Percentiles rank a stretch among this genome's conserved stretches.
Conservation (phyloP, 257 asterid species). For the Jacaranda copaia region DNA sequence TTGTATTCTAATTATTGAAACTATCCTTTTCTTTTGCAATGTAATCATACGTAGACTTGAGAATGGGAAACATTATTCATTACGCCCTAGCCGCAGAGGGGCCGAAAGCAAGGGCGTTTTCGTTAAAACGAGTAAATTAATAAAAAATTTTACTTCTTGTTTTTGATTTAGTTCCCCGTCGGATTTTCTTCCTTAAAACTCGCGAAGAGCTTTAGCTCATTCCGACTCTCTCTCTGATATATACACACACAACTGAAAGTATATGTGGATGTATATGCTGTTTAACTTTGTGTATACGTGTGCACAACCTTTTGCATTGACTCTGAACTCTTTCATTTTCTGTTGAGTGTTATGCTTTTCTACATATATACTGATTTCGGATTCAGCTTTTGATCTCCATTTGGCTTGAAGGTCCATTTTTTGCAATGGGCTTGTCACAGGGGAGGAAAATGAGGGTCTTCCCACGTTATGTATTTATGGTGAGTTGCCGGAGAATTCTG, state of each 20-base stretch:
- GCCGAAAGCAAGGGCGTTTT: constrained; percentile 63
- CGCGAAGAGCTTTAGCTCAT: constrained; percentile 3
- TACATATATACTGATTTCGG: constrained; percentile 5
- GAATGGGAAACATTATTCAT: constrained; percentile 42
- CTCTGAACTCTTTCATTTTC: constrained; percentile 29
- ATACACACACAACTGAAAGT: neutral
- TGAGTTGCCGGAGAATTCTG: constrained; percentile 28
- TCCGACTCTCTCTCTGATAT: neutral
- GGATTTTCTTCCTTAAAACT: constrained; percentile 44
- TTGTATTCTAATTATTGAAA: constrained; percentile 15
- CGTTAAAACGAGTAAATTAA: constrained; percentile 29
- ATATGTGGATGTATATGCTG: neutral
- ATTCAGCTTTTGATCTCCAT: constrained; percentile 18
- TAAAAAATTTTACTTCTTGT: neutral
- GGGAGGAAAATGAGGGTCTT: constrained; percentile 37
- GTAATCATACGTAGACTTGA: constrained; percentile 28
- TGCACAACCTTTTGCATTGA: constrained; percentile 32
- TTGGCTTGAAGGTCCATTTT: constrained; percentile 37
- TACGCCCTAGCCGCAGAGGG: constrained; percentile 35
- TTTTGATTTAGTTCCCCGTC: neutral
- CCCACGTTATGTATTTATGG: constrained; percentile 45
- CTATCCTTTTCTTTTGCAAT: neutral
- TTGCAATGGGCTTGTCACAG: constrained; percentile 36
- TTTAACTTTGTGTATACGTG: neutral
- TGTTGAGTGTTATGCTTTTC: neutral